Evolutionary conservation across 345 rosid genomes (phyloP), one percentile per base, ranked within the genome.

Genomic region (Mangifera indica): DNA sequence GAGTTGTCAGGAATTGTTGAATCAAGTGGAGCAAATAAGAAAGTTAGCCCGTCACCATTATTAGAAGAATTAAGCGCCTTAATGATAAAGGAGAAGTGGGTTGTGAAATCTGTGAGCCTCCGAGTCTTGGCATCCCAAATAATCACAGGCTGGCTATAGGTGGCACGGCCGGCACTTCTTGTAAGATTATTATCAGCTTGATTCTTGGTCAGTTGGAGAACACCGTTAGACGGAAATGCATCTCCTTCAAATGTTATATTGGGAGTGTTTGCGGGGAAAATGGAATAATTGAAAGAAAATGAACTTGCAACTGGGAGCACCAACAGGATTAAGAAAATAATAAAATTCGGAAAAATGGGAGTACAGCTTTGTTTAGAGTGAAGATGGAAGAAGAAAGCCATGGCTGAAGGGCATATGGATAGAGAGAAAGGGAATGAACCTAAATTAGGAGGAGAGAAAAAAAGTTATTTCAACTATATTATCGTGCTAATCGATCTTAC

Each of bases 1-100:
- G 90, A 88, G 73, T 80, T 74, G 4, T 54, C 6, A 0, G 89
- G 90, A 14, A 88, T 71, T 25, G 45, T n/a, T 15, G 85, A 83
- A 26, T 76, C 74, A 9, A 69, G 57, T 3, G 90, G 86, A 7
- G 87, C 83, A 1, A 88, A 55, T 71, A 83, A 84, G 73, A 88
- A 86, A 22, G 88, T 37, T 13, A 88, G 69, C 3, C 89, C 90
- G 9, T 84, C 86, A 3, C 90, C 93, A 45, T 67, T 75, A 1
- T 1, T 2, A 2, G 24, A 4, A 0, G 5, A 1, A 42, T 72
- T 13, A 15, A 46, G 1, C 1, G 84, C 76, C 9, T 2, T 2
- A 21, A 86, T 64, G 12, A 7, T n/a, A 57, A 88, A 88, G 70
- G 81, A 40, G 81, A 86, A 88, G 17, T 79, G 85, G 14, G 93